Conservation (phyloP, 2,329 filamentous ascomycete species). For the Colletotrichum lentis region DNA sequence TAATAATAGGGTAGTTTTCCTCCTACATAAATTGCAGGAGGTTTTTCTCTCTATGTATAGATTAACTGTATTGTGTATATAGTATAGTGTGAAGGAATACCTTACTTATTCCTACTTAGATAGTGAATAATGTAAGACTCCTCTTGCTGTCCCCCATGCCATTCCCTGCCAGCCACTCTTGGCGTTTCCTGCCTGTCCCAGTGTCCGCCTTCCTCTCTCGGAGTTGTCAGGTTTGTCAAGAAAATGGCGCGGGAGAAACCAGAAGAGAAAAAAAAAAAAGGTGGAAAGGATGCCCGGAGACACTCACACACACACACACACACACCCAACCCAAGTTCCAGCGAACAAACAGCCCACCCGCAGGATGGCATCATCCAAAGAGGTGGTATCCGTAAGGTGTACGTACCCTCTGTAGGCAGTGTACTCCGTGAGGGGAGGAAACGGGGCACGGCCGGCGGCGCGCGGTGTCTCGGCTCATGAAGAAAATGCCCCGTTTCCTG, state of each 20-base stretch:
- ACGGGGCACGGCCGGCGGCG: slow-evolving; percentile 16
- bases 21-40: no score
- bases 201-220: neutral
- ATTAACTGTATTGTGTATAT: no score
- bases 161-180: slow-evolving; percentile 21
- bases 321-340: slow-evolving; percentile 25
- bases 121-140: no score
- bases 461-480: slow-evolving; percentile 31
- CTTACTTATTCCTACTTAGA: no score
- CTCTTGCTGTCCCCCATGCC: slow-evolving; percentile 12
- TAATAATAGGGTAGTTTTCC: no score
- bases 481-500: slow-evolving; percentile 29
- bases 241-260: neutral
- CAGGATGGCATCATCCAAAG: no score
- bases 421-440: neutral
- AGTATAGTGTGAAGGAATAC: no score
- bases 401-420: no score
- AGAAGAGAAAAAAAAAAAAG: neutral
- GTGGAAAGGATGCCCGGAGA: neutral
- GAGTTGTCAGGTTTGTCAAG: neutral
- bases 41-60: no score
- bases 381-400: no score
- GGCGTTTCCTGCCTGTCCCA: slow-evolving; percentile 8
- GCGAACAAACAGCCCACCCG: neutral
- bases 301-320: slow-evolving; percentile 1